phyloP scores from a whole-genome alignment of 2,329 filamentous ascomycete genomes.

The Plectosphaerella plurivora region DNA sequence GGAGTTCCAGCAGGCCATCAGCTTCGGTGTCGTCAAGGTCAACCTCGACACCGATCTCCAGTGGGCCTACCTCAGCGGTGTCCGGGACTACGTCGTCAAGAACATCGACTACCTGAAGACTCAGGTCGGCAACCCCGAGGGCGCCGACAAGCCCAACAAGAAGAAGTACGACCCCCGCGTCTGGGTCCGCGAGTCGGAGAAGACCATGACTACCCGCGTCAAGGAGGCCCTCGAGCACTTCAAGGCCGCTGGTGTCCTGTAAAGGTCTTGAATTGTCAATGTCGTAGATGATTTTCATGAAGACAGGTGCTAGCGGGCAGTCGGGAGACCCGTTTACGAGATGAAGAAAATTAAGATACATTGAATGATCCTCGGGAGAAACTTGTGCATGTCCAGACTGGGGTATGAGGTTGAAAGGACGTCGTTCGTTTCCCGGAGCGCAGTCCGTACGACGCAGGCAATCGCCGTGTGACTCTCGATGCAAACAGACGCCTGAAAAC shows the following conservation, averaged over 20 bases:
- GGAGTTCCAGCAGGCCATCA: slow-evolving; percentile 86
- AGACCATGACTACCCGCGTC: slow-evolving; percentile 86
- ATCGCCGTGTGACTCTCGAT: neutral
- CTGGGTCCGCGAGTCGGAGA: slow-evolving; percentile 96
- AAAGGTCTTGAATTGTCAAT: slow-evolving; percentile 28
- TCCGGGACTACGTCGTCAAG: slow-evolving; percentile 89
- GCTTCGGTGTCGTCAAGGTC: slow-evolving; percentile 96
- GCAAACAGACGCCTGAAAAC: neutral
- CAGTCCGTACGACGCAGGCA: neutral
- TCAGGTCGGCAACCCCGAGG: slow-evolving; percentile 92
- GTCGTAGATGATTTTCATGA: no score
- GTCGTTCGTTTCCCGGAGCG: neutral
- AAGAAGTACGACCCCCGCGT: slow-evolving; percentile 84
- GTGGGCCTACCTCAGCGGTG: slow-evolving; percentile 86
- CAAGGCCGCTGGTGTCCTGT: slow-evolving; percentile 76
- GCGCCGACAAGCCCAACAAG: slow-evolving; percentile 98
- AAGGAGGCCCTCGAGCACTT: slow-evolving; percentile 84
- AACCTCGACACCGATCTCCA: slow-evolving; percentile 98
- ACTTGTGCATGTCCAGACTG: neutral
- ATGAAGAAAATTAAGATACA: neutral
- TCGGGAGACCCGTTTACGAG: neutral
- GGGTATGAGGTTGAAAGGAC: neutral
- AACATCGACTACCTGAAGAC: slow-evolving; percentile 89
- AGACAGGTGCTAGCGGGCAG: no score
- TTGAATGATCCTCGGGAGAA: neutral